Conservation (phyloP, 1,284 basidiomycete genomes). For the Puccinia horiana region DNA sequence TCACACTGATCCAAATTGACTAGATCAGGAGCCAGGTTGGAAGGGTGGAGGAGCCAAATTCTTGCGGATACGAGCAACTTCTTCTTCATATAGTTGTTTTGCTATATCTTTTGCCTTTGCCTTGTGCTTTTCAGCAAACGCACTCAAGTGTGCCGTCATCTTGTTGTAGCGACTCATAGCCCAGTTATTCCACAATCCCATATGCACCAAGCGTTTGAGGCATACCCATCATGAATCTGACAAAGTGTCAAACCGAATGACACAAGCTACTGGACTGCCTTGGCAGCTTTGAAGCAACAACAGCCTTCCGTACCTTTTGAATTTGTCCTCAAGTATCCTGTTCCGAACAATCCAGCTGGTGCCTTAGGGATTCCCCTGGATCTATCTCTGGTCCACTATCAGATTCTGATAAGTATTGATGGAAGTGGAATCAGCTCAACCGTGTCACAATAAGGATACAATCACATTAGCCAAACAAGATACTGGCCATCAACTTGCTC, state of each 20-base stretch:
- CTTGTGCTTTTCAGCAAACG: neutral
- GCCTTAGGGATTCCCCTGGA: neutral
- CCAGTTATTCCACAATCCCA: neutral
- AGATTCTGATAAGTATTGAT: too few species aligned
- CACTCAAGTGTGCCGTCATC: neutral
- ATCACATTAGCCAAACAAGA: too few species aligned
- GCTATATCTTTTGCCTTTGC: neutral
- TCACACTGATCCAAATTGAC: neutral
- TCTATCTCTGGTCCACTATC: too few species aligned
- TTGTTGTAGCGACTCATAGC: neutral
- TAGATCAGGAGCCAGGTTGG: neutral
- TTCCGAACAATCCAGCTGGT: neutral
- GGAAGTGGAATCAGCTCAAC: too few species aligned
- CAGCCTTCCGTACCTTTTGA: neutral
- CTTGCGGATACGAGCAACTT: neutral
- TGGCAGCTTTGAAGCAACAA: neutral
- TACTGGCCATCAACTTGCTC: too few species aligned
- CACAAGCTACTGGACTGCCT: neutral
- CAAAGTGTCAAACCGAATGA: neutral
- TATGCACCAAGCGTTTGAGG: constrained; percentile 33
- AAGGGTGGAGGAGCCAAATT: neutral
- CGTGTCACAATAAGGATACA: too few species aligned
- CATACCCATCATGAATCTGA: constrained; percentile 3
- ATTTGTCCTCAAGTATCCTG: neutral
- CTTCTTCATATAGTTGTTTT: neutral